Evolutionary conservation across 2,329 filamentous ascomycete genomes (phyloP).

Genomic region (Talaromyces marneffei): DNA sequence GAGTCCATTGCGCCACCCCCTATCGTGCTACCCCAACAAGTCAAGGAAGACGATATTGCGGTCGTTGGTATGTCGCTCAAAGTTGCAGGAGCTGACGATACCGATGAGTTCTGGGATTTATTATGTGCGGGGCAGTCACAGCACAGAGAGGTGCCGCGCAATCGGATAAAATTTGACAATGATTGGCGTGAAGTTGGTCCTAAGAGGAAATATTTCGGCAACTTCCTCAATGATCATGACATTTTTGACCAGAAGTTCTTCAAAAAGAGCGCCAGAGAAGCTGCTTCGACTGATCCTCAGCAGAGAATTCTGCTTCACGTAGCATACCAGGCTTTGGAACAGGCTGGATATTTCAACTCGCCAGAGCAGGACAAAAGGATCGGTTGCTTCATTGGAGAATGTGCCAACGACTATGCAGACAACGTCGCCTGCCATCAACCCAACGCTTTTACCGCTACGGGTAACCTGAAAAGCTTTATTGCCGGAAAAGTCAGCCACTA

Average conservation of each 20-base stretch:
- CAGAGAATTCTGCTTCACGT: conserved; percentile 25
- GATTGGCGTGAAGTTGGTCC: conserved; percentile 15
- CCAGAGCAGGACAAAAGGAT: conserved; percentile 22
- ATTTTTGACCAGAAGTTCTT: conserved; percentile 29
- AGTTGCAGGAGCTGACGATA: conserved; percentile 25
- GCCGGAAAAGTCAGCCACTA: conserved; percentile 39
- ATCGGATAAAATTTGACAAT: conserved; percentile 16
- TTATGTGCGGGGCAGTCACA: conserved; percentile 19
- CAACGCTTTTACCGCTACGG: conserved; percentile 21
- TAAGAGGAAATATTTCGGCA: conserved; percentile 17
- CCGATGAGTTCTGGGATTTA: conserved; percentile 32
- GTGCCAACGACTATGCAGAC: conserved; percentile 22
- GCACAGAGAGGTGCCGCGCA: conserved; percentile 15
- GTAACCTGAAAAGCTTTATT: conserved; percentile 34
- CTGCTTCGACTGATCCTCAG: conserved; percentile 15
- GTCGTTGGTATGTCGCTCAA: conserved; percentile 30
- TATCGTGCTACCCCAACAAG: neutral
- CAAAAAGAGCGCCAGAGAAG: conserved; percentile 12
- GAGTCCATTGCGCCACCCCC: neutral
- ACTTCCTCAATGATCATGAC: conserved; percentile 21
- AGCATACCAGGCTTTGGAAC: conserved; percentile 36
- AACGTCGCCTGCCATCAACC: conserved; percentile 21
- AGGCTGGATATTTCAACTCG: conserved; percentile 19
- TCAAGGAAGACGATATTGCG: conserved; percentile 24
- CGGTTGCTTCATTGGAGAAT: conserved; percentile 24